phyloP scores from a whole-genome alignment of 1,284 basidiomycete genomes.

The Cystobasidium slooffiae region DNA sequence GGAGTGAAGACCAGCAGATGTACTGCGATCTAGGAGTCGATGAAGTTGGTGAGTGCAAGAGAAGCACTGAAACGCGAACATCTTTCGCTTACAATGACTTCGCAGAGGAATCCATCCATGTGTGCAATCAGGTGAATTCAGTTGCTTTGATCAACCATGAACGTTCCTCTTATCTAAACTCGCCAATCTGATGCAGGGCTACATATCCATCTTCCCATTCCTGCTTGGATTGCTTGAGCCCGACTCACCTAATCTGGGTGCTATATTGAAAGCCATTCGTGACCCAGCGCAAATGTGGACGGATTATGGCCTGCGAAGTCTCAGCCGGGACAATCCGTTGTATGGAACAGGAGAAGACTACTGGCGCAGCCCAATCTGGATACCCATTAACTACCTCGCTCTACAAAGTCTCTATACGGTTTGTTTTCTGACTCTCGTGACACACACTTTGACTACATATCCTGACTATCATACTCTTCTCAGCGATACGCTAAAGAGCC shows the following conservation, averaged over 20 bases:
- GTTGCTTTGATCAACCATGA: neutral
- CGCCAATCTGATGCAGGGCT: conserved; percentile 62
- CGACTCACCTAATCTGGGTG: conserved; percentile 74
- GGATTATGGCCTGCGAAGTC: conserved; percentile 80
- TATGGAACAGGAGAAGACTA: conserved; percentile 93
- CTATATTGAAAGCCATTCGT: conserved; percentile 75
- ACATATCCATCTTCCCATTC: conserved; percentile 91
- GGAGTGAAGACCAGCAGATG: conserved; percentile 85
- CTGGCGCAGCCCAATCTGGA: conserved; percentile 95
- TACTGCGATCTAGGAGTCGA: conserved; percentile 88
- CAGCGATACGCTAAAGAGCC: conserved; percentile 75
- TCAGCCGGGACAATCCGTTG: conserved; percentile 79
- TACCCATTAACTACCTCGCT: conserved; percentile 92
- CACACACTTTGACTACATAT: neutral
- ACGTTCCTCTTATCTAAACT: neutral
- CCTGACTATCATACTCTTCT: neutral
- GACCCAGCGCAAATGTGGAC: conserved; percentile 89
- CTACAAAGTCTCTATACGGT: conserved; percentile 77
- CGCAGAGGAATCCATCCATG: conserved; percentile 82
- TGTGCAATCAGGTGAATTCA: conserved; percentile 70
- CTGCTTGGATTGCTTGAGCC: conserved; percentile 76
- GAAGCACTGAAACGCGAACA: neutral
- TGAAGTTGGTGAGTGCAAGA: conserved; percentile 68
- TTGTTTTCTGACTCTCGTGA: conserved; percentile 39
- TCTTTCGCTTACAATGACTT: neutral